A percentile compares a stretch with the other conserved stretches of the same genome.
Conservation (phyloP, 2,329 filamentous ascomycete species). For the Emericellopsis atlantica region DNA sequence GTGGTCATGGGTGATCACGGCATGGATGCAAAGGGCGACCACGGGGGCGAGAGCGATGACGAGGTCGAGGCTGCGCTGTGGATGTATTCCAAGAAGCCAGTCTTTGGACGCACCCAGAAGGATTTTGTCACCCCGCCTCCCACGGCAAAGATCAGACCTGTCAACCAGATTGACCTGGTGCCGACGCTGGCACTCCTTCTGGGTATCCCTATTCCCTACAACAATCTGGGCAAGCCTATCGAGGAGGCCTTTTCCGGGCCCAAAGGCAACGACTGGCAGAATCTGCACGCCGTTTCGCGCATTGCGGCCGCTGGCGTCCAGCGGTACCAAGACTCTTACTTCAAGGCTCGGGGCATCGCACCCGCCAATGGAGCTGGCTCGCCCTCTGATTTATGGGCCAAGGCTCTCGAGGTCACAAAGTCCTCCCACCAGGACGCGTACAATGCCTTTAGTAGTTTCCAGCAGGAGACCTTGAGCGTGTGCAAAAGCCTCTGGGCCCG, state of each 20-base stretch:
- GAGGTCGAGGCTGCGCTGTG: constrained; percentile 90
- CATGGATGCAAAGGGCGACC: constrained; percentile 95
- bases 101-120: constrained; percentile 67
- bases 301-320: constrained; percentile 76
- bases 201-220: constrained; percentile 88
- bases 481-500: constrained; percentile 84
- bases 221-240: constrained; percentile 86
- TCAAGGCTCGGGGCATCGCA: constrained; percentile 55
- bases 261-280: constrained; percentile 59
- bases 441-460: constrained; percentile 57
- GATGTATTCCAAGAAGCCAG: constrained; percentile 88
- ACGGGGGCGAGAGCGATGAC: constrained; percentile 95
- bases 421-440: constrained; percentile 29
- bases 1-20: constrained; percentile 99
- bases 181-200: constrained; percentile 81
- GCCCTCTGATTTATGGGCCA: constrained; percentile 24
- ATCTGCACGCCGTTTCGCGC: constrained; percentile 64
- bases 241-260: constrained; percentile 79
- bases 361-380: constrained; percentile 35
- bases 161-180: constrained; percentile 86
- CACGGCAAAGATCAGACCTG: constrained; percentile 66
- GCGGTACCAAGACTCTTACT: constrained; percentile 79
- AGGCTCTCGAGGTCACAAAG: constrained; percentile 16
- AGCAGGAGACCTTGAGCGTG: constrained; percentile 62
- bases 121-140: constrained; percentile 43